Evolutionary conservation across 2,329 filamentous ascomycete species (phyloP).

Genomic region (Lachnellula willkommii): DNA sequence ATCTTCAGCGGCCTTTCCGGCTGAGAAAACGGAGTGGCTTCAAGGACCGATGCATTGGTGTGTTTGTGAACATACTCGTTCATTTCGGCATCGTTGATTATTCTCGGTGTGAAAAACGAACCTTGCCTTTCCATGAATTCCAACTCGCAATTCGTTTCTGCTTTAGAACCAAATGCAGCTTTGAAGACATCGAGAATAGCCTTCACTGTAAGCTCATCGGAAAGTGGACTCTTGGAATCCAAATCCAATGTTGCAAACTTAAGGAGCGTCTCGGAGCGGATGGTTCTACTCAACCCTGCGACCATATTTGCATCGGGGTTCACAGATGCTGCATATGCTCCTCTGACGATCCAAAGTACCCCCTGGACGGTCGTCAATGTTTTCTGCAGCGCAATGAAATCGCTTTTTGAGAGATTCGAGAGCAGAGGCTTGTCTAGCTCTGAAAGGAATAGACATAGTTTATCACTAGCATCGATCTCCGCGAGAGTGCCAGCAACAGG

Average conservation of each 20-base stretch:
- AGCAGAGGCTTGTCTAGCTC: slow-evolving; percentile 37
- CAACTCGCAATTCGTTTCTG: slow-evolving; percentile 17
- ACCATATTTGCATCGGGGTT: slow-evolving; percentile 27
- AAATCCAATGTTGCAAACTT: slow-evolving; percentile 28
- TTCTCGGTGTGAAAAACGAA: slow-evolving; percentile 26
- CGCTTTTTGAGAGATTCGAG: slow-evolving; percentile 36
- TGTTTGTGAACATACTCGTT: slow-evolving; percentile 25
- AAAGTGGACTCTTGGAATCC: slow-evolving; percentile 28
- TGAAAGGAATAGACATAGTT: slow-evolving; percentile 42
- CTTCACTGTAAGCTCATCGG: slow-evolving; percentile 25
- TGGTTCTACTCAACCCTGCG: slow-evolving; percentile 26
- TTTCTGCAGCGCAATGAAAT: slow-evolving; percentile 40
- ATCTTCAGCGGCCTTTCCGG: slow-evolving; percentile 20
- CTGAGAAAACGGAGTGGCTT: slow-evolving; percentile 17
- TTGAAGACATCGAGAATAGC: slow-evolving; percentile 19
- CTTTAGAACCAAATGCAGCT: slow-evolving; percentile 13
- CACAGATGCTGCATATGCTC: slow-evolving; percentile 34
- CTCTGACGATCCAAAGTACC: slow-evolving; percentile 46
- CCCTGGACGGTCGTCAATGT: slow-evolving; percentile 36
- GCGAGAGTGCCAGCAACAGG: slow-evolving; percentile 33
- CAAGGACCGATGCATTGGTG: slow-evolving; percentile 13
- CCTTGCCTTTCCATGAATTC: slow-evolving; percentile 25
- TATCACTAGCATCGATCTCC: slow-evolving; percentile 25
- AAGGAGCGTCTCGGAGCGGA: slow-evolving; percentile 25
- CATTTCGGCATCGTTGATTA: slow-evolving; percentile 27